Conservation (phyloP, 78 protist species). For the Monocercomonoides exilis region DNA sequence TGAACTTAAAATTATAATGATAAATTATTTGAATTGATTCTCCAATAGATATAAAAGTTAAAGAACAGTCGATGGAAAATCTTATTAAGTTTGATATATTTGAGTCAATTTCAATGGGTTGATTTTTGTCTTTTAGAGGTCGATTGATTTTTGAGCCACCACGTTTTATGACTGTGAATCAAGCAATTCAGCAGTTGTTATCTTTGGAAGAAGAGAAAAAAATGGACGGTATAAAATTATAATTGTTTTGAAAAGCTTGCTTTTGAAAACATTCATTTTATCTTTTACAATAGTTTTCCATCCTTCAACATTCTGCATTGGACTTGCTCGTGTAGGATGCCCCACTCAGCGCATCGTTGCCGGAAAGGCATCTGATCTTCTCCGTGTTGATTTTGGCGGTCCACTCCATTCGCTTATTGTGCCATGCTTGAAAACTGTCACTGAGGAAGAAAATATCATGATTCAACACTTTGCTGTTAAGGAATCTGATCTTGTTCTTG, state of each 20-base stretch:
- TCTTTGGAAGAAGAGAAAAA: conserved; percentile 48
- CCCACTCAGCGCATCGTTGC: conserved; percentile 55
- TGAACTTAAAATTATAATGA: neutral
- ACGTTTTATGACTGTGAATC: conserved; percentile 88
- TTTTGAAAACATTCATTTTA: too few relatives aligned
- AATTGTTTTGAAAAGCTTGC: too few relatives aligned
- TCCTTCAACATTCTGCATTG: conserved; percentile 53
- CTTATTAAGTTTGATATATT: conserved; percentile 35
- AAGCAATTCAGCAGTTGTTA: conserved; percentile 70
- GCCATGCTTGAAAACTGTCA: conserved; percentile 57
- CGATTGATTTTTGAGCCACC: conserved; percentile 88
- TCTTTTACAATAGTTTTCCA: neutral
- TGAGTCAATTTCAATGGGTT: neutral
- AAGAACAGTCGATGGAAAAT: conserved; percentile 77
- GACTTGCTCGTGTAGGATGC: conserved; percentile 85
- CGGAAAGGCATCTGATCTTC: conserved; percentile 63
- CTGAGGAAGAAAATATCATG: conserved; percentile 46
- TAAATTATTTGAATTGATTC: neutral
- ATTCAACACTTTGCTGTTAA: neutral
- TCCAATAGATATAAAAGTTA: conserved; percentile 89
- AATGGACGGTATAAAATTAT: conserved; percentile 6
- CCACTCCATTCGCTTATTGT: conserved; percentile 80
- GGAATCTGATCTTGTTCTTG: too few relatives aligned
- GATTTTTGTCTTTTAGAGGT: too few relatives aligned
- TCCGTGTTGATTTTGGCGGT: conserved; percentile 69